phyloP scores from a whole-genome alignment of 108 stramenopile genomes.

The Epithemia pelagica region DNA sequence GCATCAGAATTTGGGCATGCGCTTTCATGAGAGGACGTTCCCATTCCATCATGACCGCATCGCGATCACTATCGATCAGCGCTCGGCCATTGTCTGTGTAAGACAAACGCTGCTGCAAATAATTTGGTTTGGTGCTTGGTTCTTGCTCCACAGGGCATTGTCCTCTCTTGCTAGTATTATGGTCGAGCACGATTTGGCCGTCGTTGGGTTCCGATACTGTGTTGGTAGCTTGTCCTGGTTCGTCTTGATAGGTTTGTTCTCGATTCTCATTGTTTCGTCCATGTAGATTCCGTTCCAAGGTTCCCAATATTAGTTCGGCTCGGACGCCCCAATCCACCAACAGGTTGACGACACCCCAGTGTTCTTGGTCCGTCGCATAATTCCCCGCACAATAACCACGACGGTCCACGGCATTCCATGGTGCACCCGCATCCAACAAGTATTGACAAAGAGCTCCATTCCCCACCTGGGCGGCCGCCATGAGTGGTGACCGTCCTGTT shows the following conservation, averaged over 20 bases:
- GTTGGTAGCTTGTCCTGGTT: neutral
- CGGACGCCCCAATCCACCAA: conserved; percentile 72
- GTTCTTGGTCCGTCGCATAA: conserved; percentile 65
- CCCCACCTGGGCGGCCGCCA: conserved; percentile 57
- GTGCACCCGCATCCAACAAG: conserved; percentile 66
- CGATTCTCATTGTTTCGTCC: too few species aligned
- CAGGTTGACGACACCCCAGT: conserved; percentile 77
- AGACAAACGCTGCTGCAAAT: conserved; percentile 51
- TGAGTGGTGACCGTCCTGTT: conserved; percentile 73
- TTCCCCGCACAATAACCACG: conserved; percentile 82
- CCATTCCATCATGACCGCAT: conserved; percentile 98
- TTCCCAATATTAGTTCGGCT: conserved; percentile 78
- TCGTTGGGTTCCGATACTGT: neutral
- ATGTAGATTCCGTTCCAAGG: conserved; percentile 34
- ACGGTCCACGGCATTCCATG: conserved; percentile 90
- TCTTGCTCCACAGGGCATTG: conserved; percentile 50
- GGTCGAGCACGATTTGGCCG: neutral
- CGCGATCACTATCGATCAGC: conserved; percentile 69
- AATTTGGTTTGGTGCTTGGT: conserved; percentile 78
- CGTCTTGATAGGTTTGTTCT: conserved; percentile 1
- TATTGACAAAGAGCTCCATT: conserved; percentile 38
- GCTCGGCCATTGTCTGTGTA: conserved; percentile 54
- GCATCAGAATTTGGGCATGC: conserved; percentile 75
- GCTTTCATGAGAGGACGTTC: conserved; percentile 88
- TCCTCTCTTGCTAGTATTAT: neutral